phyloP scores from a whole-genome alignment of 108 stramenopile species.

The Cyclotella cryptica region DNA sequence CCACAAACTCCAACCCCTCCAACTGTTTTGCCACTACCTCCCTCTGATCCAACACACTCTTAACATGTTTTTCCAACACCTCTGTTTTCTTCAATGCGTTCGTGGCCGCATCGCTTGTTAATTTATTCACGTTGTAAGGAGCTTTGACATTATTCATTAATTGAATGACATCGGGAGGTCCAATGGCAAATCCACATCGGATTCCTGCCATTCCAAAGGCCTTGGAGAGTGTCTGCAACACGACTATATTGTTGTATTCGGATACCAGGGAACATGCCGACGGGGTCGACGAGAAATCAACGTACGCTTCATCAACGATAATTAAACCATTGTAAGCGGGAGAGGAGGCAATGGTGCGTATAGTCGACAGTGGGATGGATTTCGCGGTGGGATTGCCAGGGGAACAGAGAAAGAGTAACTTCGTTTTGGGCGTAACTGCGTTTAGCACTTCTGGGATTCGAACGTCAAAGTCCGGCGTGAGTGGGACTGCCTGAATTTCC shows the following conservation, averaged over 20 bases:
- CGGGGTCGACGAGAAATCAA: slow-evolving; percentile 77
- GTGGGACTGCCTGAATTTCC: slow-evolving; percentile 68
- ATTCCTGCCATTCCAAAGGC: slow-evolving; percentile 97
- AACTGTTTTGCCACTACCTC: slow-evolving; percentile 62
- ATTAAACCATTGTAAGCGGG: slow-evolving; percentile 72
- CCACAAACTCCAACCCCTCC: slow-evolving; percentile 75
- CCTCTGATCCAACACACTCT: slow-evolving; percentile 66
- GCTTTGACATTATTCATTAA: slow-evolving; percentile 98
- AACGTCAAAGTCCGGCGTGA: slow-evolving; percentile 85
- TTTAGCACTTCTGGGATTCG: slow-evolving; percentile 67
- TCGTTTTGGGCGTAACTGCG: slow-evolving; percentile 77
- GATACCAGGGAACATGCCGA: slow-evolving; percentile 60
- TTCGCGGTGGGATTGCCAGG: slow-evolving; percentile 97
- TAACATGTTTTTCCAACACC: slow-evolving; percentile 71
- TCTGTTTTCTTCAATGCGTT: slow-evolving; percentile 75
- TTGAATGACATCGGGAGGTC: slow-evolving; percentile 87
- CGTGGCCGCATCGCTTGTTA: slow-evolving; percentile 85
- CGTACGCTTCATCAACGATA: slow-evolving; percentile 97
- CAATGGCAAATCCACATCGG: slow-evolving; percentile 94
- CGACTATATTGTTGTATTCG: slow-evolving; percentile 84
- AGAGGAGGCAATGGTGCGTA: slow-evolving; percentile 67
- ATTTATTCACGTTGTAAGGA: slow-evolving; percentile 94
- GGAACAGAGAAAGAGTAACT: slow-evolving; percentile 93
- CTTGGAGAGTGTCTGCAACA: slow-evolving; percentile 95
- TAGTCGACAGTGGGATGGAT: slow-evolving; percentile 76